Evolutionary conservation across 495 filamentous ascomycete species (phyloP), one percentile per base, ranked within the genome.

Genomic region (Aspergillus biplanus): DNA sequence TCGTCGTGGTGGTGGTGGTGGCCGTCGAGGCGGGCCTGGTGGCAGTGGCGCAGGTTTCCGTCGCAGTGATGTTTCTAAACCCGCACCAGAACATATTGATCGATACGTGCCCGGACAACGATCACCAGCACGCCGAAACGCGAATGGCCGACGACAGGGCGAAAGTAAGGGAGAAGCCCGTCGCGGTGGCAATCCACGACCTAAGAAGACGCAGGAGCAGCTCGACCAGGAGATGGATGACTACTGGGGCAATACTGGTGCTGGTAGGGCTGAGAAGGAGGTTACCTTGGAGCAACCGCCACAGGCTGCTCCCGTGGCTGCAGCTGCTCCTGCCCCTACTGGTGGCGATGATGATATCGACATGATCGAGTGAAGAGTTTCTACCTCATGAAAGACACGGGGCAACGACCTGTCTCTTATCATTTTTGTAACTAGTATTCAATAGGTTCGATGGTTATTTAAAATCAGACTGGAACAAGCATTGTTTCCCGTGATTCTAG

Each of bases 171-270:
- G 71, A 47, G 75, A 77, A 34, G 73, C 72, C 52, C 78, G 73
- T 56, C 76, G 72, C 53, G 61, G 68, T 39, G 74, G 66, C 59
- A 86, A 87, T 48, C 80, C 75, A 32, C 83, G 94, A 55, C 89
- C 89, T 3, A 89, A 86, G 72, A 97, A 97, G 85, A 97, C 93
- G 6, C 90, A 92, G 55, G 91, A 96, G 67, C 90, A 98, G 70
- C 80, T 98, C 44, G 94, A 98, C 70, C 89, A 90, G 39, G 94
- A 98, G 79, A 98, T 98, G 94, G 93, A 87, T 37, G 92, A 97
- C 70, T 98, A 98, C 76, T 98, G 91, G 81, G 83, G 84, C 39
- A 78, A 74, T 27, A 73, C 70, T n/a, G 72, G 68, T 50, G 68
- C 69, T 16, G 75, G 65, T 31, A 58, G 69, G 47, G 67, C 70